A percentile compares a stretch with the other conserved stretches of the same genome.
These are phyloP conservation scores for Colletotrichum abscissum DNA, from an alignment of 2,329 filamentous ascomycete species.

Conservation along the genomic window DNA sequence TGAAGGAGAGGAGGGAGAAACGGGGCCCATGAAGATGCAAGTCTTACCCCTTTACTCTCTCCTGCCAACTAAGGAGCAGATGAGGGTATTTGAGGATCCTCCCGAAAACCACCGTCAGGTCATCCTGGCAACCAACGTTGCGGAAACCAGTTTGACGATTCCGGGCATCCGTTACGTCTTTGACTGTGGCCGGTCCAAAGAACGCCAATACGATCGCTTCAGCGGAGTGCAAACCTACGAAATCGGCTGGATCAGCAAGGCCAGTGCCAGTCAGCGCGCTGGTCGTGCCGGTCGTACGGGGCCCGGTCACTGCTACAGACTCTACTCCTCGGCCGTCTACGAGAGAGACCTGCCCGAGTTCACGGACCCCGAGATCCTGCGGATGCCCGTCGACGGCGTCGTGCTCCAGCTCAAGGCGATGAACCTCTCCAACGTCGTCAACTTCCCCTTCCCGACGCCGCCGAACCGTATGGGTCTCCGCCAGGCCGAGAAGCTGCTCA, in stretches of 20 bases:
- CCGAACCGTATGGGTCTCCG: constrained; percentile 81
- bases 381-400: constrained; percentile 92
- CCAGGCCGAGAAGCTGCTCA: constrained; percentile 87
- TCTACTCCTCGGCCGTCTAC: constrained; percentile 95
- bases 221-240: constrained; percentile 97
- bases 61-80: constrained; percentile 88
- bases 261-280: constrained; percentile 89
- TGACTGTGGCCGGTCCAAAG: constrained; percentile 91
- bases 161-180: constrained; percentile 96
- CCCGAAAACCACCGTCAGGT: constrained; percentile 87
- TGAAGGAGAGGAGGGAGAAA: constrained; percentile 71
- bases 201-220: constrained; percentile 86
- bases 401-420: constrained; percentile 96
- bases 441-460: constrained; percentile 95
- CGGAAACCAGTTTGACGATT: constrained; percentile 96
- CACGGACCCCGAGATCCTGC: constrained; percentile 86
- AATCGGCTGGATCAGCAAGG: constrained; percentile 97
- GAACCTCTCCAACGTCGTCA: constrained; percentile 88
- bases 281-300: constrained; percentile 96
- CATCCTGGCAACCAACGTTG: constrained; percentile 94
- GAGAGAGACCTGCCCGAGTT: constrained; percentile 90
- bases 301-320: constrained; percentile 92
- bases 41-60: constrained; percentile 95
- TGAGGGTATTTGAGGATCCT: constrained; percentile 87
- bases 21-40: constrained; percentile 76